Conservation (phyloP, 148 eudicot species). For the Rhododendron griersonianum region DNA sequence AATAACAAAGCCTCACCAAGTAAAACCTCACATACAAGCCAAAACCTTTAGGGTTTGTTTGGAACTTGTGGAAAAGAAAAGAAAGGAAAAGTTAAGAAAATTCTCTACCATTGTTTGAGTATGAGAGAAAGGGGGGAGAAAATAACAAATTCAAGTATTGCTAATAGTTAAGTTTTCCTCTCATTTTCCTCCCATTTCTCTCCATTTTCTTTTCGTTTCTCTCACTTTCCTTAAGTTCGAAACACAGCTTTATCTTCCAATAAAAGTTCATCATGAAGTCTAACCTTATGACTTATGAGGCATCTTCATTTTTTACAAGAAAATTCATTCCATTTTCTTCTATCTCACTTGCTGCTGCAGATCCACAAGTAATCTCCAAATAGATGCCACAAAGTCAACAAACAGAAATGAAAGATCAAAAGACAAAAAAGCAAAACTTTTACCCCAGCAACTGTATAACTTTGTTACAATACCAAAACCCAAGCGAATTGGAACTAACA, state of each 20-base stretch:
- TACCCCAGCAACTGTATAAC: not conserved
- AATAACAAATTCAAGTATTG: too few relatives aligned
- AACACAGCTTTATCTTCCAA: not conserved
- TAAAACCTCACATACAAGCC: not conserved
- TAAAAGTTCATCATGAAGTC: not conserved
- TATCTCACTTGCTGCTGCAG: not conserved
- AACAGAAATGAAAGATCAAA: too few relatives aligned
- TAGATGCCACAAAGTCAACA: not conserved
- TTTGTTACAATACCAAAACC: not conserved
- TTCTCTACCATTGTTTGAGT: not conserved
- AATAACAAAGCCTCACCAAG: not conserved
- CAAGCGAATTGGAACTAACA: not conserved
- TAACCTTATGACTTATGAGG: too few relatives aligned
- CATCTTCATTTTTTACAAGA: not conserved
- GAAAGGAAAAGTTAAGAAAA: too few relatives aligned
- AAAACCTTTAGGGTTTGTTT: not conserved
- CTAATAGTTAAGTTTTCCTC: too few relatives aligned
- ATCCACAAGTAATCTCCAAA: not conserved
- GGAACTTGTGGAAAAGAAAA: too few relatives aligned
- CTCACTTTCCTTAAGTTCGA: too few relatives aligned
- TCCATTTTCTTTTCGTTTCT: too few relatives aligned
- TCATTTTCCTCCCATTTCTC: too few relatives aligned
- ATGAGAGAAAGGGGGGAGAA: too few relatives aligned
- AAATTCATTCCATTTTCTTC: not conserved
- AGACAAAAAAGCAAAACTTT: not conserved